A percentile compares a stretch with the other conserved stretches of the same genome.
Conservation (phyloP, 805 yeast species). For the Candida easanensis region DNA sequence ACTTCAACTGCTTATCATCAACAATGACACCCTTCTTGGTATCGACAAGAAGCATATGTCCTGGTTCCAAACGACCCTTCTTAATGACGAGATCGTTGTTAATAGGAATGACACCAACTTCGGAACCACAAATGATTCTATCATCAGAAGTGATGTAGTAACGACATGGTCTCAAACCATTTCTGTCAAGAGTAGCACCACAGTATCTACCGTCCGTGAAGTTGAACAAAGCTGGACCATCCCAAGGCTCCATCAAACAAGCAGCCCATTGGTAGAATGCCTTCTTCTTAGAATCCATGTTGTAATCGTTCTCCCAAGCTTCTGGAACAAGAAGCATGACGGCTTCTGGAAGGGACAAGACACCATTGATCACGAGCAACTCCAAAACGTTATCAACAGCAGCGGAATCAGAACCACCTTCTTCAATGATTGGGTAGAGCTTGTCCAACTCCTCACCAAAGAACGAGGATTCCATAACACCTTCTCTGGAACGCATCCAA, state of each 20-base stretch:
- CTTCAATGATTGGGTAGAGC: slow-evolving; percentile 93
- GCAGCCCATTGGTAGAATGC: slow-evolving; percentile 99
- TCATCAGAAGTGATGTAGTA: slow-evolving; percentile 94
- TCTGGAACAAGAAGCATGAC: slow-evolving; percentile 97
- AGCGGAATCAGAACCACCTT: slow-evolving; percentile 98
- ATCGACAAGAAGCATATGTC: slow-evolving; percentile 93
- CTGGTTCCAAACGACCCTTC: slow-evolving; percentile 95
- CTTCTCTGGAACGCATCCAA: slow-evolving; percentile 99
- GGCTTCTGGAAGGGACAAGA: slow-evolving; percentile 90
- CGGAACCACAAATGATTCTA: slow-evolving; percentile 95
- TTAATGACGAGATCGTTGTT: slow-evolving; percentile 78
- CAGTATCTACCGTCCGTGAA: slow-evolving; percentile 97
- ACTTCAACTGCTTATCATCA: slow-evolving; percentile 86
- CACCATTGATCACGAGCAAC: slow-evolving; percentile 87
- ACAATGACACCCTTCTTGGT: slow-evolving; percentile 91
- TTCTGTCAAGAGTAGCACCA: slow-evolving; percentile 97
- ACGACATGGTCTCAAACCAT: slow-evolving; percentile 97
- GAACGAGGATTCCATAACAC: slow-evolving; percentile 83
- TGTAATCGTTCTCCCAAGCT: slow-evolving; percentile 89
- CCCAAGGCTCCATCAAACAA: slow-evolving; percentile 99
- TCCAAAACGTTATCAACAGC: slow-evolving; percentile 96
- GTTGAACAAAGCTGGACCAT: slow-evolving; percentile 96
- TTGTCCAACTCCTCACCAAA: slow-evolving; percentile 91
- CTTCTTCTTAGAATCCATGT: slow-evolving; percentile 86
- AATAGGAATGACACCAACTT: slow-evolving; percentile 93